Evolutionary conservation across 2,329 filamentous ascomycete species (phyloP), one percentile per base, ranked within the genome.

Genomic region (Alternaria ethzedia): DNA sequence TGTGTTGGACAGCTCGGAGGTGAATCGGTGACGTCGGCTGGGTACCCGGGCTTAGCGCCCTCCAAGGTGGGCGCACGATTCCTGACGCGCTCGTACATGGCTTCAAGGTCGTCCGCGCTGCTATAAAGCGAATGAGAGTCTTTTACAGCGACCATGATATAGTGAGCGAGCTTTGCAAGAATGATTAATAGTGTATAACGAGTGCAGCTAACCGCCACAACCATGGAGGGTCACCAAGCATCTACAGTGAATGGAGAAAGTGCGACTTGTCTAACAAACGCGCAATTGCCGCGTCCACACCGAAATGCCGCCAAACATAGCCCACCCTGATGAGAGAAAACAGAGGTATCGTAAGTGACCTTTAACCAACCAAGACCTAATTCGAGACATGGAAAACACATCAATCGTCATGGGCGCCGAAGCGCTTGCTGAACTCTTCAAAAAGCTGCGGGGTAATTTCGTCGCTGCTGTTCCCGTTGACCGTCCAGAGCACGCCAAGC

Each of bases 371-470:
- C 63, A 28, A 54, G 54, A 57, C 47, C 32, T 52, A 57, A n/a
- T 21, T 47, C 32, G 17, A 51, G 55, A 25, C 44, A 47, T 41
- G 26, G 50, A 21, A 10, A 54, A 51, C 57, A 60, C 46, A 69
- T 70, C 59, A 76, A 32, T 64, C 51, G 28, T 70, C 67, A 50
- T 67, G 54, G 43, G 57, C 68, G 55, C 74, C 85, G 81, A 98
- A 98, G 60, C 91, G 87, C 75, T 84, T 88, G 82, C 92, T 90
- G 79, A 99, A 92, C 81, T 97, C 94, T 9, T 84, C 82, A 75
- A 93, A 92, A 26, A 99, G 84, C 83, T 94, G 90, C n/a, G 96
- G 96, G 57, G 87, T 94, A 72, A 99, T 99, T 82, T 98, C 96
- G 76, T 99, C 93, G 76, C 94, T 97, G 79, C 89, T 95, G 81